These are phyloP conservation scores for Solanum chacoense DNA, from an alignment of 305 asterid species.

Conservation along the genomic window DNA sequence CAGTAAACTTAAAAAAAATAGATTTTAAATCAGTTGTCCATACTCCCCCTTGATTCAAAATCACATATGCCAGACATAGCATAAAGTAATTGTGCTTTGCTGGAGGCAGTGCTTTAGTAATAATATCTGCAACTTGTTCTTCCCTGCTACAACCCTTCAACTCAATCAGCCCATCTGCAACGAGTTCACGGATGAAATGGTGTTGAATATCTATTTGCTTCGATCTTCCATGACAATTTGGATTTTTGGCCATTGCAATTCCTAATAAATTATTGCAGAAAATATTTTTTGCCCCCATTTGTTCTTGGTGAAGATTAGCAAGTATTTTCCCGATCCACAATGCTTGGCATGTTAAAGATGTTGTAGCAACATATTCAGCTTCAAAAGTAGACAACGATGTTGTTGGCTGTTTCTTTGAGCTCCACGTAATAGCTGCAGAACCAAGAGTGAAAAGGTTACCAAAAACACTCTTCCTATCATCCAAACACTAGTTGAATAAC, in stretches of 20 bases:
- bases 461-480: not conserved
- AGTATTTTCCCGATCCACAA: not conserved
- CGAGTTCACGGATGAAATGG: too few relatives aligned
- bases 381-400: not conserved
- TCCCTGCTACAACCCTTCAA: too few relatives aligned
- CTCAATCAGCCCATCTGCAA: too few relatives aligned
- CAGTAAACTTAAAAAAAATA: not conserved
- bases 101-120: too few relatives aligned
- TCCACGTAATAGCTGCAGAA: not conserved
- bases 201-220: too few relatives aligned
- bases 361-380: not conserved
- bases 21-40: not conserved
- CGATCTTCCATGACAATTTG: too few relatives aligned
- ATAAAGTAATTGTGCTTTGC: too few relatives aligned
- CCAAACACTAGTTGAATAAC: not conserved
- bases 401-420: not conserved
- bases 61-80: too few relatives aligned
- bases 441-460: not conserved
- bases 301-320: not conserved
- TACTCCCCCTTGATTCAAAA: too few relatives aligned
- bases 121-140: too few relatives aligned
- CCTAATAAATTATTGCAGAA: too few relatives aligned
- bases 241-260: too few relatives aligned
- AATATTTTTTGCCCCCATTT: not conserved
- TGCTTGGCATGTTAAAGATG: not conserved